Evolutionary conservation across 441 rosid species (phyloP), one percentile per base, ranked within the genome.

Genomic region (Monsonia emarginata): DNA sequence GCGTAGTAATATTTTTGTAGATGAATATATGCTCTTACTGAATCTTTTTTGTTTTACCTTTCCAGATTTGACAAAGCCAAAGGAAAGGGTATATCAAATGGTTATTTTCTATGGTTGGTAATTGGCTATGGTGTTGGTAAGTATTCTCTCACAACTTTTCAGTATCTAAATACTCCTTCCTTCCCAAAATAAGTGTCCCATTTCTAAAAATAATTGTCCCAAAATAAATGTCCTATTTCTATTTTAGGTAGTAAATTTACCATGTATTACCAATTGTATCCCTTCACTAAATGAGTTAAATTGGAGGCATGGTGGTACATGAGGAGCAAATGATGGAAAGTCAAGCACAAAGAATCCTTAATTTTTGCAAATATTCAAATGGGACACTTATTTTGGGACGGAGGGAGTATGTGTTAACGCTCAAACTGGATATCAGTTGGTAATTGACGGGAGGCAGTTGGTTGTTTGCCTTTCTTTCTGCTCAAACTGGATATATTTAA

Each of bases 61-160:
- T 36, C 46, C 48, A 73, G 76, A 60, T 68, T 58, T 65, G 76
- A 73, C 63, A 73, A 64, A 73, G 72, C 65, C 14, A 68, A 68
- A 48, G 65, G 69, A 72, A 68, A 71, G 61, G 31, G 72, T 50
- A 38, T 28, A 32, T 28, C 18, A 18, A 65, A 52, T 65, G 72
- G 76, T 32, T 73, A 73, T 58, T 73, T 63, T 38, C 59, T 68
- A 32, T 73, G 76, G 76, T 36, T 64, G 40, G 52, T 58, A 13
- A 65, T 73, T 28, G 76, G 76, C 65, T 73, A 73, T 68, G 76
- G 62, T 31, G 24, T 25, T 58, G 76, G 76, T 73, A 34, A 58
- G 40, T 63, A 5, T 5, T 36, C 44, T 44, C 9, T 19, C 32
- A 34, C 38, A 34, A 1, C 9, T 34, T 34, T 34, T 7, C 38